Evolutionary conservation across 176 grass and related monocot species (phyloP).

Genomic region (Elaeis guineensis): DNA sequence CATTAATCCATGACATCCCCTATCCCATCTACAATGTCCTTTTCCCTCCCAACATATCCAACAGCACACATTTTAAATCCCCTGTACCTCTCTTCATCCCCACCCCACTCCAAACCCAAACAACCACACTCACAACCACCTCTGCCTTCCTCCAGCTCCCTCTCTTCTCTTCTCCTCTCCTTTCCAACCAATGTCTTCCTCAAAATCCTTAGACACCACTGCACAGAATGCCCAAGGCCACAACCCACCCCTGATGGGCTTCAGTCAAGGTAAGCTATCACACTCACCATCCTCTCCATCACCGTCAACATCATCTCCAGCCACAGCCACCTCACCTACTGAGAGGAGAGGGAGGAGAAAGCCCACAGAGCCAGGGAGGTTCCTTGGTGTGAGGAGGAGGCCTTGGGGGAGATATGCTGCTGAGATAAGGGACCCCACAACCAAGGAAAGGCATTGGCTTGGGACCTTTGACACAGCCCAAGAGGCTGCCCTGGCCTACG

Average conservation of each 20-base stretch:
- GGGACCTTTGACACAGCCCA: too few relatives aligned
- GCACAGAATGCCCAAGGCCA: not conserved
- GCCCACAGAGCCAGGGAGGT: constrained; percentile 6
- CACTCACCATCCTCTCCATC: not conserved
- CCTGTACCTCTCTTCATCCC: not conserved
- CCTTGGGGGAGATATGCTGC: constrained; percentile 2
- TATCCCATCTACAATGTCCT: constrained; percentile 11
- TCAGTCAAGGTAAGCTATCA: not conserved
- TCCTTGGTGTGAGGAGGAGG: constrained; percentile 12
- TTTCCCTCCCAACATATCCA: constrained; percentile 6
- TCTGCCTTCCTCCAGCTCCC: too few relatives aligned
- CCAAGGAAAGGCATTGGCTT: too few relatives aligned
- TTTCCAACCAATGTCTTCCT: constrained; percentile 1
- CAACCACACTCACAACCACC: not conserved
- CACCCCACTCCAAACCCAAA: constrained; percentile 1
- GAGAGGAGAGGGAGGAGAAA: constrained; percentile 12
- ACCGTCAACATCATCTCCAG: constrained; percentile 1
- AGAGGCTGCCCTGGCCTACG: too few relatives aligned
- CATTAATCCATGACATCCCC: constrained; percentile 6
- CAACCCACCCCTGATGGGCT: not conserved
- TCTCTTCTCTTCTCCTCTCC: not conserved
- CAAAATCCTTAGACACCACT: not conserved
- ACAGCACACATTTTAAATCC: constrained; percentile 5
- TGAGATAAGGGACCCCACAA: too few relatives aligned
- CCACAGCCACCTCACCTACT: not conserved